Evolutionary conservation across 2,329 filamentous ascomycete genomes (phyloP).

Genomic region (Microsporum ferrugineum): DNA sequence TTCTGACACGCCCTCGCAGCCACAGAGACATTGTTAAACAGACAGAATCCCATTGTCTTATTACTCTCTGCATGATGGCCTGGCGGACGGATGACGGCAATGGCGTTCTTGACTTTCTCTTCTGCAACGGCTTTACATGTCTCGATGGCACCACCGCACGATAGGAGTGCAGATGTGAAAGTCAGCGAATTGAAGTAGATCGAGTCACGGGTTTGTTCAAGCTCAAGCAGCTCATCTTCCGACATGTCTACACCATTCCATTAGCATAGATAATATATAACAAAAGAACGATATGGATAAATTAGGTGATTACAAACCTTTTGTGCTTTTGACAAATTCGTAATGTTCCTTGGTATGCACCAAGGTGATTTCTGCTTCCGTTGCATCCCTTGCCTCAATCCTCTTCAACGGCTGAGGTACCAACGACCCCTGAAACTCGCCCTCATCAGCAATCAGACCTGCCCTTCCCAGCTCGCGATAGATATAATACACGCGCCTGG

Average conservation of each 20-base stretch:
- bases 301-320: constrained; percentile 25
- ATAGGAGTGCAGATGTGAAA: constrained; percentile 67
- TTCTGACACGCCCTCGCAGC: constrained; percentile 78
- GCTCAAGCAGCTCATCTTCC: constrained; percentile 52
- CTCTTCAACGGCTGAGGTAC: constrained; percentile 48
- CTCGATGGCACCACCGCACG: constrained; percentile 88
- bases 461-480: constrained; percentile 77
- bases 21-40: constrained; percentile 96
- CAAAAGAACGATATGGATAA: too few species aligned
- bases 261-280: not conserved
- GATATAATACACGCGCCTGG: constrained; percentile 81
- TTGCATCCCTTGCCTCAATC: constrained; percentile 68
- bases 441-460: constrained; percentile 56
- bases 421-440: constrained; percentile 41
- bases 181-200: constrained; percentile 76
- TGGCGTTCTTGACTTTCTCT: constrained; percentile 79
- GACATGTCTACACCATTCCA: constrained; percentile 30
- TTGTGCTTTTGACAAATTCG: constrained; percentile 57
- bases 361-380: constrained; percentile 63
- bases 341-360: constrained; percentile 71
- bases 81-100: constrained; percentile 87
- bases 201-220: constrained; percentile 61
- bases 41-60: constrained; percentile 82
- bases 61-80: constrained; percentile 89
- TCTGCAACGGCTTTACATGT: constrained; percentile 83